Conservation (phyloP, 2,329 filamentous ascomycete genomes). For the Zymoseptoria ardabiliae region DNA sequence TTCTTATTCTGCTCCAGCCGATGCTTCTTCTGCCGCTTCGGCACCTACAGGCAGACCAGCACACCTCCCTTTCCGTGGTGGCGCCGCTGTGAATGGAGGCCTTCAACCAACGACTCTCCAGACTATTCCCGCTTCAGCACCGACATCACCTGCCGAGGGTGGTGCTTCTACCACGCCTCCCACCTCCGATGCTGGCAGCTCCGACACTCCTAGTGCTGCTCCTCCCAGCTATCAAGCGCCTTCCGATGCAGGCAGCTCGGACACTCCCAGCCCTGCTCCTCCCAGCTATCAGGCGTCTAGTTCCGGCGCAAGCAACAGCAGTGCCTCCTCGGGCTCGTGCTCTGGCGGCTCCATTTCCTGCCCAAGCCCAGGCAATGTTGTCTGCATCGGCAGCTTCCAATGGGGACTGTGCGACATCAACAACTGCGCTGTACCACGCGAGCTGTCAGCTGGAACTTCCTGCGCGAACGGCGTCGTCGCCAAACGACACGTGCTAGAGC, state of each 20-base stretch:
- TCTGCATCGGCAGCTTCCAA: slow-evolving; percentile 35
- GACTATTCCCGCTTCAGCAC: neutral
- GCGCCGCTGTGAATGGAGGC: neutral
- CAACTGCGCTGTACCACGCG: slow-evolving; percentile 33
- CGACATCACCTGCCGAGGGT: too few relatives aligned
- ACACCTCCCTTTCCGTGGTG: neutral
- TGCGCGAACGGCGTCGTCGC: slow-evolving; percentile 32
- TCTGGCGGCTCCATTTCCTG: slow-evolving; percentile 10
- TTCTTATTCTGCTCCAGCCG: too few relatives aligned
- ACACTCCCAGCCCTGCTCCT: too few relatives aligned
- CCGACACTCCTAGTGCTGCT: too few relatives aligned
- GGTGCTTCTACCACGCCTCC: too few relatives aligned
- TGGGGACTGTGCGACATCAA: slow-evolving; percentile 37
- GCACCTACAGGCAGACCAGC: too few relatives aligned
- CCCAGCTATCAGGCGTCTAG: neutral
- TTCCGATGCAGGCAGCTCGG: too few relatives aligned
- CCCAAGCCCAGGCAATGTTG: slow-evolving; percentile 30
- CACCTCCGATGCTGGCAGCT: slow-evolving; percentile 2
- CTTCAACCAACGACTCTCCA: too few relatives aligned
- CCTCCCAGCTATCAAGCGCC: too few relatives aligned
- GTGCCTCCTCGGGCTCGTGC: slow-evolving; percentile 8
- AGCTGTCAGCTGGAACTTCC: slow-evolving; percentile 34
- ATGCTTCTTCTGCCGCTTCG: too few relatives aligned
- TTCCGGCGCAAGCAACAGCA: slow-evolving; percentile 8
- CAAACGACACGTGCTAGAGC: too few relatives aligned